A percentile compares a stretch with the other conserved stretches of the same genome.
Conservation (phyloP, 2,329 filamentous ascomycete genomes). For the Colletotrichum gigasporum region DNA sequence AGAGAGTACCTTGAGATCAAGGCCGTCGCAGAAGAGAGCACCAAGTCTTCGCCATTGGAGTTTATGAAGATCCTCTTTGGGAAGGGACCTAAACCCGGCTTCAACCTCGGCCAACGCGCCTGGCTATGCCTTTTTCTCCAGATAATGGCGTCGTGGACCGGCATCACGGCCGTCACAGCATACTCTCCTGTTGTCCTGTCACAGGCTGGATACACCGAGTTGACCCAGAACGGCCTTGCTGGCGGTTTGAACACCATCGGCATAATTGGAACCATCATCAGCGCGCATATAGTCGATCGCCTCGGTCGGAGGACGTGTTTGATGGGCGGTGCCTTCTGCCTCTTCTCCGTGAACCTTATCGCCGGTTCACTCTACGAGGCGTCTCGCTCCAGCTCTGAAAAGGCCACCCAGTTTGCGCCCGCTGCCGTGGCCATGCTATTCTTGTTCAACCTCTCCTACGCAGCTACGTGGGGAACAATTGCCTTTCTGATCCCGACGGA, state of each 20-base stretch:
- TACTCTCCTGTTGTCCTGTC: no score
- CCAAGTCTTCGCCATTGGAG: no score
- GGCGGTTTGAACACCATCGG: slow-evolving; percentile 62
- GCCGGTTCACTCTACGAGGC: slow-evolving; percentile 53
- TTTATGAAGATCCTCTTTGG: no score
- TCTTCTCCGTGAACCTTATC: slow-evolving; percentile 53
- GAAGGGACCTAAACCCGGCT: no score
- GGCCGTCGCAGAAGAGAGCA: no score
- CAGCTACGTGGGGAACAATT: slow-evolving; percentile 58
- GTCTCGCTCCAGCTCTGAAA: slow-evolving; percentile 44
- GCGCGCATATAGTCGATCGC: slow-evolving; percentile 59
- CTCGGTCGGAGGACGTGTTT: slow-evolving; percentile 53
- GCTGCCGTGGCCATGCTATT: slow-evolving; percentile 58
- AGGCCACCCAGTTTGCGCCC: slow-evolving; percentile 50
- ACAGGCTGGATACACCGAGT: slow-evolving; percentile 44
- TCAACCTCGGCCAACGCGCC: no score
- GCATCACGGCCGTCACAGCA: no score
- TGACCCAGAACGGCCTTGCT: slow-evolving; percentile 57
- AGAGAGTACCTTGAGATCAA: no score
- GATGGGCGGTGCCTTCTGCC: slow-evolving; percentile 47
- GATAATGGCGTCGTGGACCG: no score
- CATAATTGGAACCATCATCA: slow-evolving; percentile 60
- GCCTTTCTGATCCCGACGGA: slow-evolving; percentile 63
- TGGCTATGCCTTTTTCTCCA: no score
- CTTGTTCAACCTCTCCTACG: slow-evolving; percentile 61